Conservation (phyloP, 2,329 filamentous ascomycete species). For the Lomentospora prolificans region DNA sequence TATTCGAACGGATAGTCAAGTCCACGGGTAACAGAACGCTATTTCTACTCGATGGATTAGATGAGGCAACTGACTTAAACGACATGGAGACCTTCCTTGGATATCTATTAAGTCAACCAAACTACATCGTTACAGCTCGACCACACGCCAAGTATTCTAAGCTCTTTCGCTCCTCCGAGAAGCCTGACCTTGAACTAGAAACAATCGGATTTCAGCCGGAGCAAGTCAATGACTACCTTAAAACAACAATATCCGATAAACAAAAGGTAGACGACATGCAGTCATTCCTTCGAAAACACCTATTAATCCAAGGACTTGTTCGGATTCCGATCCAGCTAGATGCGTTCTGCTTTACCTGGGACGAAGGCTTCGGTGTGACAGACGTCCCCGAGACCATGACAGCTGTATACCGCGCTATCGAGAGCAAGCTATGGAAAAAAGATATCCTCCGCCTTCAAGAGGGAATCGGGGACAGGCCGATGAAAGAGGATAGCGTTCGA, state of each 20-base stretch:
- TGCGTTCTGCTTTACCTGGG: conserved; percentile 30
- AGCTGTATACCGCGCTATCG: conserved; percentile 22
- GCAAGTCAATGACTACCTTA: conserved; percentile 24
- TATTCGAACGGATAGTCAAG: conserved; percentile 10
- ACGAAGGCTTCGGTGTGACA: conserved; percentile 10
- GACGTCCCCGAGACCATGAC: conserved; percentile 25
- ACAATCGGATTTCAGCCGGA: conserved; percentile 27
- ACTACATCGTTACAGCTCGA: conserved; percentile 31
- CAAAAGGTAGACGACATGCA: conserved; percentile 16
- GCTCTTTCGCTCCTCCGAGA: conserved; percentile 10
- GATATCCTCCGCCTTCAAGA: conserved; percentile 22
- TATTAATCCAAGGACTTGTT: conserved; percentile 24
- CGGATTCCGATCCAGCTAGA: conserved; percentile 35
- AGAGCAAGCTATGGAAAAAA: conserved; percentile 27
- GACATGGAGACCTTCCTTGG: conserved; percentile 17
- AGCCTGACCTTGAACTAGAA: conserved; percentile 25
- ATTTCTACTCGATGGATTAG: conserved; percentile 32
- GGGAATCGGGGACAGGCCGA: conserved; percentile 7
- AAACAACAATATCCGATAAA: conserved; percentile 10
- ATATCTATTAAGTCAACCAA: conserved; percentile 20
- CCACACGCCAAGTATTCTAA: conserved; percentile 16
- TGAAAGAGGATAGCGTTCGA: background rate
- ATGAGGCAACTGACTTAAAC: conserved; percentile 24
- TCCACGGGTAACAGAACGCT: conserved; percentile 18
- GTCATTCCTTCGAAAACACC: conserved; percentile 22